Evolutionary conservation across 805 yeast genomes (phyloP).

Genomic region (Metschnikowia dekortorum): DNA sequence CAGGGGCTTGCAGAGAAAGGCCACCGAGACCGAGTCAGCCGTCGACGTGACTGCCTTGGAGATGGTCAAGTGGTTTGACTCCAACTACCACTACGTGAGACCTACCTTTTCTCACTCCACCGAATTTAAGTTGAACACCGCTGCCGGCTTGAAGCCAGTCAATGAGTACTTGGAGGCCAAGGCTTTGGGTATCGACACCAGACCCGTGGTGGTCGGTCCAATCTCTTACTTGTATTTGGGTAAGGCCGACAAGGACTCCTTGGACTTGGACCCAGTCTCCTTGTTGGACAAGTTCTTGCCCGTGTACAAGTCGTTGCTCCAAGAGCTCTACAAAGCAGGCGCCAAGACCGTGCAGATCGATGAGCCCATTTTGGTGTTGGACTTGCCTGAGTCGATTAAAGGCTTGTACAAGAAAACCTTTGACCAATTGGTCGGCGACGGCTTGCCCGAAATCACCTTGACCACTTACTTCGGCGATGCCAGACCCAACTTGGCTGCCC

Average conservation of each 20-base stretch:
- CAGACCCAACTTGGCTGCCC: conserved; percentile 89
- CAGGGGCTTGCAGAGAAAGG: conserved; percentile 98
- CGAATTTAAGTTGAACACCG: conserved; percentile 80
- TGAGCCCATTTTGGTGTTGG: conserved; percentile 95
- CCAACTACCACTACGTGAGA: conserved; percentile 99
- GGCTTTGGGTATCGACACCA: conserved; percentile 90
- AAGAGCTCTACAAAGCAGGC: conserved; percentile 89
- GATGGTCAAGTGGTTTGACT: conserved; percentile 99
- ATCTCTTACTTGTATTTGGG: conserved; percentile 92
- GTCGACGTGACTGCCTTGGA: conserved; percentile 98
- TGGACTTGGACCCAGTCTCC: conserved; percentile 89
- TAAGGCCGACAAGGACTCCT: conserved; percentile 97
- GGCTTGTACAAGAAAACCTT: conserved; percentile 87
- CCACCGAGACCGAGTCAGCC: conserved; percentile 78
- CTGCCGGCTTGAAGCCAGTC: conserved; percentile 84
- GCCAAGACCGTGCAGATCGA: conserved; percentile 94
- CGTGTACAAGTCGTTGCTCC: conserved; percentile 83
- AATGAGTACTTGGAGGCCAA: conserved; percentile 98
- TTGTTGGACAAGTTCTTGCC: conserved; percentile 88
- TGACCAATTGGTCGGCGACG: conserved; percentile 62
- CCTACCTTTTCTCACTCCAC: conserved; percentile 97
- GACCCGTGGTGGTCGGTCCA: conserved; percentile 97
- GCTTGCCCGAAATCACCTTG: conserved; percentile 72
- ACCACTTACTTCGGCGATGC: conserved; percentile 98
- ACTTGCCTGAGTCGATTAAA: conserved; percentile 79